Evolutionary conservation across 2,329 filamentous ascomycete species (phyloP), one percentile per base, ranked within the genome.

Genomic region (Balansia obtecta): DNA sequence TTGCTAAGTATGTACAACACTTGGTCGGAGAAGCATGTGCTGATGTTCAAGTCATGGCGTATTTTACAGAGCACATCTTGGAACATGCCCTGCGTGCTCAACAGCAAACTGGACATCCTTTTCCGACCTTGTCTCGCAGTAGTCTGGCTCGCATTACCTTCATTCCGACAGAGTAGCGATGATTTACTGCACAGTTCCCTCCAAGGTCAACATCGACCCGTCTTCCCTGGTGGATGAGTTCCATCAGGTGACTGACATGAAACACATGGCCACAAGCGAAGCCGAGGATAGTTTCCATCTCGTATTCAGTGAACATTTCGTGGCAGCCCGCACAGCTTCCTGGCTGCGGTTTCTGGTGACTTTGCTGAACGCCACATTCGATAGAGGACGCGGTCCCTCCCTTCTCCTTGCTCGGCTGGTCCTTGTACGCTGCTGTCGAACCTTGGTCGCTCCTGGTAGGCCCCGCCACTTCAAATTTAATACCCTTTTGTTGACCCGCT

Each of bases 81-180:
- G 20, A 22, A 8, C 16, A 16, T 38, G 32, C 16, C 18, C 27
- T 11, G 9, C 12, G 12, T 33, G 7, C 18, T 48, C 44, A 34
- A 27, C 18, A 61, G 59, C 81, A 85, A 16, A 83, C 69, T 0
- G 81, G 79, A 66, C 83, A 87, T 0, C 83, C 83, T 9, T 74
- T 76, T 44, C 73, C 70, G 37, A 91, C 74, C 53, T 80, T 80
- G 59, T 90, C 85, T 57, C 82, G 76, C 53, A 95, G 68, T 50
- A 95, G 64, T 55, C 88, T 78, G 39, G 90, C 89, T 62, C 88
- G 87, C 55, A 86, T 93, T 30, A 95, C 88, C 67, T 96, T 96
- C 32, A 84, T 80, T 0, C 88, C 86, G 7, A 97, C 82, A 49
- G 85, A 87, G 51, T 83, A 74, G 8, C 77, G 75, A 27, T 67